Base-by-base conservation (phyloP, 768 basidiomycete genomes). In the Trametes meyenii region DNA sequence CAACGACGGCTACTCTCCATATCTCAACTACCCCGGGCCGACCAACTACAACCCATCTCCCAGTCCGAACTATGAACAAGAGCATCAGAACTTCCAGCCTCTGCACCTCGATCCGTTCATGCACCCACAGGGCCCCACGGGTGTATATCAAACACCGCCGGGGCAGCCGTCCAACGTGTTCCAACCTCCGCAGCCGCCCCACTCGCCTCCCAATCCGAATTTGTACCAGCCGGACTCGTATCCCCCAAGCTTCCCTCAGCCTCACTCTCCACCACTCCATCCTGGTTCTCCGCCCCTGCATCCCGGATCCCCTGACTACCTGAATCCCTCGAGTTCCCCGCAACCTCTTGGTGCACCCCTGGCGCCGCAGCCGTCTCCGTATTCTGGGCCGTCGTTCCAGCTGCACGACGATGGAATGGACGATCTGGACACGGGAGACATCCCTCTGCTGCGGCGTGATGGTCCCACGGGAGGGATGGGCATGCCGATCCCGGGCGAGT, bases 1-100 rank as follows among this genome's bases (percentile, higher is more conserved):
- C 73, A 87, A 88, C 68, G 88, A 90, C 60, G 86, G 87, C 0
- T 86, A 86, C 71, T 77, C 75, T 62, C 79, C 83, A 8, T 84
- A 87, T 63, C 67, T 74, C 52, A 26, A 70, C 75, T 67, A 48
- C 75, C 54, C 64, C 43, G 36, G 52, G 61, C 63, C 66, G 52
- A 69, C 71, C 58, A 70, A 64, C 50, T 71, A 70, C 68, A 62
- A 73, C 23, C 40, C 68, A 19, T 67, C 75, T 60, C 67, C 67
- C 39, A 76, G 67, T 36, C 76, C 66, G 5, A 57, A 64, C 10
- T 76, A 77, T 50, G 77, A 80, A 61, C 71, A 73, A 13, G 66
- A 72, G 61, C 71, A 75, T 53, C 72, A 74, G 46, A 2, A 70
- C 29, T 73, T 66, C 44, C 76, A 77, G 21, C 74, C 71, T 39